Base-by-base conservation (phyloP, 2,329 filamentous ascomycete species). In the Alternaria arbusti region DNA sequence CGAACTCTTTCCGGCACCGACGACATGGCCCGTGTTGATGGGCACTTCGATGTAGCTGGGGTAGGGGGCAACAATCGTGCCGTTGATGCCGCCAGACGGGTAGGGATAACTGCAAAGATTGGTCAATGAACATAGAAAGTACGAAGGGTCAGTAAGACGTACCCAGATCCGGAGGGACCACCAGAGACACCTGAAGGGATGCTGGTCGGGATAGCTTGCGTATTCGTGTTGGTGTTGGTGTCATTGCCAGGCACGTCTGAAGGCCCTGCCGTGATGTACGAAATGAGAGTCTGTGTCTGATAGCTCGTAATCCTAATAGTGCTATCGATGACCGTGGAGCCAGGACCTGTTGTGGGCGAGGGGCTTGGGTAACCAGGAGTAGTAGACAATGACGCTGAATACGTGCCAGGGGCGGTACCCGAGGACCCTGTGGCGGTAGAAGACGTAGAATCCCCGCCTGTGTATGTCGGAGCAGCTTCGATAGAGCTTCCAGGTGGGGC, bases 301-400 rank as follows among this genome's bases (percentile, higher is more conserved):
- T 69, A 66, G 67, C 70, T 76, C 54, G 72, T 75, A 55, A 76
- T 65, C 25, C 63, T 65, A 65, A 66, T 71, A 57, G 72, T 74
- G 56, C 65, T 68, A 60, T 70, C 59, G 25, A 52, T 26, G 45
- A 56, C 43, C 23, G 67, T 64, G 11, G 67, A 70, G 30, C 30
- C 46, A 30, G 23, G 32, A 25, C 56, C 65, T 25, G 56, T 52
- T 49, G 70, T 61, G 8, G 54, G 28, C 15, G 54, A 49, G 4
- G 66, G 54, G 49, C 60, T 58, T n/a, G 26, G 50, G 17, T 65
- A 66, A 22, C 51, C 59, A 12, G 70, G 65, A 43, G 65, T 72
- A n/a, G 36, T 40, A 23, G 64, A 61, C 6, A 57, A 62, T 26
- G 57, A 30, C 11, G 56, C 54, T 6, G 70, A 63, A 25, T 64